A percentile compares a stretch with the other conserved stretches of the same genome.
phyloP scores from a whole-genome alignment of 768 basidiomycete genomes.

The Leccinum boreale region DNA sequence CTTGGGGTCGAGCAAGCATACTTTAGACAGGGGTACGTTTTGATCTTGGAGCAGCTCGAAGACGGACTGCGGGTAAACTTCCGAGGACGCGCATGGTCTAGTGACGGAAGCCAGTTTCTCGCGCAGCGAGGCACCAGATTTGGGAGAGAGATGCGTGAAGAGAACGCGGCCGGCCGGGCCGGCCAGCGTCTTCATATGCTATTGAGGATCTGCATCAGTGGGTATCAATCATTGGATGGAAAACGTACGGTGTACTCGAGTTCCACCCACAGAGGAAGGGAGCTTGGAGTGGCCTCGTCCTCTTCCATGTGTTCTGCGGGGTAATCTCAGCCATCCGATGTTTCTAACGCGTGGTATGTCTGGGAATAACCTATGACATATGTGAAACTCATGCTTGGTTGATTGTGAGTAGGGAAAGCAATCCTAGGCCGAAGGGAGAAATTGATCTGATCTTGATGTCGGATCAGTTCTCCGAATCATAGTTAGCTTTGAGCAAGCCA shows the following conservation, averaged over 20 bases:
- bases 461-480: not conserved
- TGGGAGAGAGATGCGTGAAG: conserved; percentile 84
- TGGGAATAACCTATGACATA: conserved; percentile 56
- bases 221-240: not conserved
- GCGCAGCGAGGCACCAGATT: conserved; percentile 56
- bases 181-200: conserved; percentile 86
- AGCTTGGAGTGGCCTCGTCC: conserved; percentile 69
- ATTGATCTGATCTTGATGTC: not conserved
- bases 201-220: not conserved
- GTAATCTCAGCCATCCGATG: not conserved
- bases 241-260: conserved; percentile 79
- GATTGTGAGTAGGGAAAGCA: not conserved
- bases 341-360: not conserved
- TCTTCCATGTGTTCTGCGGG: conserved; percentile 89
- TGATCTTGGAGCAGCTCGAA: conserved; percentile 13
- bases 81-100: conserved; percentile 18
- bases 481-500: not conserved
- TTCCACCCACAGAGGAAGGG: conserved; percentile 86
- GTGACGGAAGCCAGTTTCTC: conserved; percentile 15
- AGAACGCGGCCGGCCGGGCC: conserved; percentile 61
- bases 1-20: conserved; percentile 94
- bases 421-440: not conserved
- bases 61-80: conserved; percentile 23
- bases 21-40: conserved; percentile 47
- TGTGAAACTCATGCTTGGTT: conserved; percentile 38